Base-by-base conservation (phyloP, 2,329 filamentous ascomycete species). In the Ophiostoma australiae region DNA sequence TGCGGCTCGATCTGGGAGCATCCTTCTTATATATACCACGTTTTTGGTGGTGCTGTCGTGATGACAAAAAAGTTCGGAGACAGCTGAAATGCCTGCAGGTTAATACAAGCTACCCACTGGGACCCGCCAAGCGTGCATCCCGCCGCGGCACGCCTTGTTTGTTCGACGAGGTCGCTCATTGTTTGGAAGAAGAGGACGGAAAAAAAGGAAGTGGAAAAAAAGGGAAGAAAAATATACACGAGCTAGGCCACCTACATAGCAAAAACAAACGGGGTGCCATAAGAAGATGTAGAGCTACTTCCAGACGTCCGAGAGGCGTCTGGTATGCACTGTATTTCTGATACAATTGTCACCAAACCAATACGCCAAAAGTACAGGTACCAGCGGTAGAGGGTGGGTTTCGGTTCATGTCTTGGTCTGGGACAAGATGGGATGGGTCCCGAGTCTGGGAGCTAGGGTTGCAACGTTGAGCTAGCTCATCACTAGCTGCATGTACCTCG, bases 121-220 rank as follows among this genome's bases (percentile, higher is more conserved):
- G 52, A n/a, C 23, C 52, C 52, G 52, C 52, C 52, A 58, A 58
- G 52, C 27, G 52, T n/a, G 52, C n/a, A 58, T 58, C 52, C 52
- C 52, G 52, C n/a, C 52, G 52, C n/a, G 52, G 52, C 52, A 58
- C 52, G 52, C 52, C 52, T 58, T 58, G 52, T 58, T n/a, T 41
- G 8, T 41, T 27, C 4, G 10, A 27, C 52, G 11, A 58, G 23
- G 52, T 58, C 52, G n/a, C 3, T 23, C n/a, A 27, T 58, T 58
- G 52, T 58, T 23, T 17, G n/a, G 15, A 41, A 41, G 15, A 13
- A 13, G 15, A 39, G 11, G 37, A 8, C 37, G 8, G 11, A 41
- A 13, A 4, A 41, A 13, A 31, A 31, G 27, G 27, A 31, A 31
- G 27, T 31, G 27, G n/a, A n/a, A 31, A 31, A 31, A 31, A 31